Conservation (phyloP, 2,329 filamentous ascomycete species). For the Magnaporthiopsis rhizophila region DNA sequence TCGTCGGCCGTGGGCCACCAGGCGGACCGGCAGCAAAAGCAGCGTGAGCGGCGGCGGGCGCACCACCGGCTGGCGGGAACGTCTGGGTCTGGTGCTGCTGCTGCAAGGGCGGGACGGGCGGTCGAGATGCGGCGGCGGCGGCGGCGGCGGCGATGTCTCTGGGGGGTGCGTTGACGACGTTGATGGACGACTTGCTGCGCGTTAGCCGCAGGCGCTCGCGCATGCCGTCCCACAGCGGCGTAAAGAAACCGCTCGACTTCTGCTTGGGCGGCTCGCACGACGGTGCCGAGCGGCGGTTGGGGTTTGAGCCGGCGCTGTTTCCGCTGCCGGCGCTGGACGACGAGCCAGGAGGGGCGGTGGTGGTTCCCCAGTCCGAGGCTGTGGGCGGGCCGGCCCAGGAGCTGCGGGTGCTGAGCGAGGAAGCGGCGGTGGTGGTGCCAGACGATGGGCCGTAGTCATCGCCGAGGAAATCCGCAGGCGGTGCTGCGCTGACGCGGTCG, state of each 20-base stretch:
- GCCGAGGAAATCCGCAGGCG: constrained; percentile 57
- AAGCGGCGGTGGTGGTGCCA: background rate
- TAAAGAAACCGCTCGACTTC: constrained; percentile 19
- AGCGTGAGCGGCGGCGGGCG: background rate
- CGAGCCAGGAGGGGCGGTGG: constrained; percentile 2
- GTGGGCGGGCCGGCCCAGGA: background rate
- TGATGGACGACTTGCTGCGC: constrained; percentile 16
- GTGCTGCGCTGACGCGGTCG: constrained; percentile 64
- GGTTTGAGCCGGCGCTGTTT: constrained; percentile 6
- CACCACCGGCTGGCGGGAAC: background rate
- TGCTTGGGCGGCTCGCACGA: constrained; percentile 5
- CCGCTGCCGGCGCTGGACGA: constrained; percentile 10
- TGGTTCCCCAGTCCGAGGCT: background rate
- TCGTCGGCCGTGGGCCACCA: constrained; percentile 21
- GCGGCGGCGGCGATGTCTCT: constrained; percentile 2
- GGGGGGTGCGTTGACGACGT: constrained; percentile 9
- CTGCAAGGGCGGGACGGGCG: background rate
- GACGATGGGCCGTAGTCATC: constrained; percentile 17
- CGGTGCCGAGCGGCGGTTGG: constrained; percentile 10
- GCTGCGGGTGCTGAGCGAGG: background rate
- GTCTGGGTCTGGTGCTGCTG: background rate
- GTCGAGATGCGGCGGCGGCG: constrained; percentile 1
- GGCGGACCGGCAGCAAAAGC: background rate
- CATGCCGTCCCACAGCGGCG: constrained; percentile 25
- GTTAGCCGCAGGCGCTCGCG: constrained; percentile 21